A percentile compares a stretch with the other conserved stretches of the same genome.
Evolutionary conservation across 2,329 filamentous ascomycete species (phyloP).

Genomic region (Chaetoscypha palmicola): DNA sequence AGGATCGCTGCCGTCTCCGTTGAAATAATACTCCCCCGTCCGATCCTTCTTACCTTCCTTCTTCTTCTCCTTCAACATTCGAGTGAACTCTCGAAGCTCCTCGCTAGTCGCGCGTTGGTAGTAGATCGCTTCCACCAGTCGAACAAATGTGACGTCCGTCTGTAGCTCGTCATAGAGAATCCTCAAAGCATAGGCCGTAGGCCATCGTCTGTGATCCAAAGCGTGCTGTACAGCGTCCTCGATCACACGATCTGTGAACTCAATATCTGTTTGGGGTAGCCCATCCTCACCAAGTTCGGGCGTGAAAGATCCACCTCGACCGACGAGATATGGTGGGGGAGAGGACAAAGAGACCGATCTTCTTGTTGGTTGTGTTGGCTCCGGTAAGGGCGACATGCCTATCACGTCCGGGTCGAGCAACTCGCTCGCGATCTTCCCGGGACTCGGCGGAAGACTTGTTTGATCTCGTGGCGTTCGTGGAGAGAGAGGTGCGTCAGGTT

Average conservation of each 20-base stretch:
- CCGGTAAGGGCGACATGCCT: conserved; percentile 13
- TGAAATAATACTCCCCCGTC: conserved; percentile 47
- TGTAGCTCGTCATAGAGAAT: conserved; percentile 53
- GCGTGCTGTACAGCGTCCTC: conserved; percentile 53
- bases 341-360: not conserved
- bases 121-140: conserved; percentile 52
- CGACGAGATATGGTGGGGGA: not conserved
- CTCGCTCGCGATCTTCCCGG: conserved; percentile 4
- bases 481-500: conserved; percentile 6
- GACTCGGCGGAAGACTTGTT: conserved; percentile 15
- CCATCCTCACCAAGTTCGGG: conserved; percentile 12
- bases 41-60: conserved; percentile 48
- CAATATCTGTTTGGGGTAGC: conserved; percentile 18
- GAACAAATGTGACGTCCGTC: conserved; percentile 44
- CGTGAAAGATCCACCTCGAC: not conserved
- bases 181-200: conserved; percentile 55
- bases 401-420: conserved; percentile 8
- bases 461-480: conserved; percentile 14
- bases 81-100: conserved; percentile 44
- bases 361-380: conserved; percentile 5
- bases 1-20: conserved; percentile 28
- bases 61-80: conserved; percentile 47
- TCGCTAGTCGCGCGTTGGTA: conserved; percentile 48
- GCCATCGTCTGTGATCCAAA: conserved; percentile 48
- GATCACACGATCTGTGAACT: conserved; percentile 43